phyloP scores from a whole-genome alignment of 495 filamentous ascomycete species.

The Annulohypoxylon moriforme region DNA sequence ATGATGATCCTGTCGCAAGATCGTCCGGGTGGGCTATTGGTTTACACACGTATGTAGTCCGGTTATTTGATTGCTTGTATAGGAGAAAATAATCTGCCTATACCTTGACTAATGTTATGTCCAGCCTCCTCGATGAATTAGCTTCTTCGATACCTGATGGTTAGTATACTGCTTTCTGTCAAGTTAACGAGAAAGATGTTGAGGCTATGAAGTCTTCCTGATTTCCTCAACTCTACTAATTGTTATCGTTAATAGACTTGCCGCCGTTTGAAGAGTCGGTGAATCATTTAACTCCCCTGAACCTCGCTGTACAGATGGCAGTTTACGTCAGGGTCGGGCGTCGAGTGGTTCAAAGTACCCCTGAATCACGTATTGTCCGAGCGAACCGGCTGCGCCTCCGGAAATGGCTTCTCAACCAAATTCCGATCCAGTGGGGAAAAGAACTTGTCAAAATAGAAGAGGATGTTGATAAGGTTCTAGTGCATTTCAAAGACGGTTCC shows the following conservation, averaged over 20 bases:
- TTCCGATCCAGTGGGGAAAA: constrained; percentile 54
- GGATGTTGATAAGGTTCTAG: constrained; percentile 63
- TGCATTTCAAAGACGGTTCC: constrained; percentile 77
- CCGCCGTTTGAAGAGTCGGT: constrained; percentile 48
- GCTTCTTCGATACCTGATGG: constrained; percentile 54
- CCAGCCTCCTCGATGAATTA: constrained; percentile 33
- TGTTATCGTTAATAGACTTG: constrained; percentile 22
- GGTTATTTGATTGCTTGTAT: constrained; percentile 28
- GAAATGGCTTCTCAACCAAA: constrained; percentile 44
- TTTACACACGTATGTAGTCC: constrained; percentile 61
- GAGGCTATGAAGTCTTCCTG: background rate
- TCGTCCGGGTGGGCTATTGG: constrained; percentile 66
- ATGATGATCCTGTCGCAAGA: constrained; percentile 51
- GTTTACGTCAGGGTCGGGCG: constrained; percentile 30
- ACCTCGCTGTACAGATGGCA: constrained; percentile 60
- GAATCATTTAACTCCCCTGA: constrained; percentile 59
- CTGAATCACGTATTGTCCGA: constrained; percentile 57
- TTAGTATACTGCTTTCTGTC: constrained; percentile 43
- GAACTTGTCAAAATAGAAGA: constrained; percentile 42
- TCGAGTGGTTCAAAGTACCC: constrained; percentile 38
- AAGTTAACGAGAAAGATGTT: background rate
- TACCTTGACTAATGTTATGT: constrained; percentile 50
- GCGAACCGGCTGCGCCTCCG: constrained; percentile 55
- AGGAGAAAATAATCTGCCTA: constrained; percentile 30
- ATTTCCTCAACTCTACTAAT: background rate